Conservation (phyloP, 345 rosid genomes). For the Clarkia xantiana region DNA sequence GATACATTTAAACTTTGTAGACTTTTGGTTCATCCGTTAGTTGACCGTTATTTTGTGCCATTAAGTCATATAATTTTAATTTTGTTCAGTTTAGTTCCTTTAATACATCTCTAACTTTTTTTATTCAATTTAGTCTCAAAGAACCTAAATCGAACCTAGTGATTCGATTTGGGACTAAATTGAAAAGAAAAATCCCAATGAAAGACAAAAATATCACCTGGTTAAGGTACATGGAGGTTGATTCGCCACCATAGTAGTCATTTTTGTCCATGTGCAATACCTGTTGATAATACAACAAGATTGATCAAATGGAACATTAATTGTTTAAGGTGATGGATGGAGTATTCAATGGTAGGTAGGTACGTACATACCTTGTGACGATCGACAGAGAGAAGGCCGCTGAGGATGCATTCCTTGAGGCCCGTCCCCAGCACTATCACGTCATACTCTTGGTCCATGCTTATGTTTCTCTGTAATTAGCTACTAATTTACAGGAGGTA, state of each 20-base stretch:
- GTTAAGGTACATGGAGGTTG: conserved; percentile 60
- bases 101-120: too few relatives aligned
- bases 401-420: conserved; percentile 90
- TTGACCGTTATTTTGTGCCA: too few relatives aligned
- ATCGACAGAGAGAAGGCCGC: conserved; percentile 85
- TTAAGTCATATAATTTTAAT: too few relatives aligned
- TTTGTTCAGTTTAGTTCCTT: too few relatives aligned
- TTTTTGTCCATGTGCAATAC: conserved; percentile 72
- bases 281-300: conserved; percentile 18
- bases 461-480: too few relatives aligned
- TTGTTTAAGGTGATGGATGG: conserved; percentile 11
- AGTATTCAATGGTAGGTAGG: too few relatives aligned
- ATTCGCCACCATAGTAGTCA: conserved; percentile 77
- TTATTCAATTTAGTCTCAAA: too few relatives aligned
- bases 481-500: too few relatives aligned
- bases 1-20: too few relatives aligned
- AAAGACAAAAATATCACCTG: conserved; percentile 27
- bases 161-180: neutral
- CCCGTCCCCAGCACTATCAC: conserved; percentile 89
- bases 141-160: too few relatives aligned
- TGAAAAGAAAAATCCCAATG: neutral
- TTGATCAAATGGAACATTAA: neutral
- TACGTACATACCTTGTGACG: conserved; percentile 72
- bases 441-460: conserved; percentile 92
- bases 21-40: too few relatives aligned